Evolutionary conservation across 345 rosid species (phyloP).

Genomic region (Hypericum androsaemum): DNA sequence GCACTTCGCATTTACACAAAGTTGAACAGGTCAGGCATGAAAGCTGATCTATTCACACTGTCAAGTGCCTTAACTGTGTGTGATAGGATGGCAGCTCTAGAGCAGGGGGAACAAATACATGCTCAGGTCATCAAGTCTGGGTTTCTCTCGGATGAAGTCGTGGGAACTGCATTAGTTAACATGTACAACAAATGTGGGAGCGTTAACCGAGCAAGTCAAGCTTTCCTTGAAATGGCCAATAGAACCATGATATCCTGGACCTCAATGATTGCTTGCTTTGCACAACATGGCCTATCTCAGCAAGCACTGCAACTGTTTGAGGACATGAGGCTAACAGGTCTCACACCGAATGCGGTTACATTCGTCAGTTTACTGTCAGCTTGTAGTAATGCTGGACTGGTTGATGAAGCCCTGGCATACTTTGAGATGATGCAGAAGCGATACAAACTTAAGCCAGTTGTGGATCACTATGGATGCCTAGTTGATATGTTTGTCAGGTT

Average conservation of each 20-base stretch:
- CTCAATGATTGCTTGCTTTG: conserved; percentile 39
- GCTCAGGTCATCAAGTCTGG: conserved; percentile 40
- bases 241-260: conserved; percentile 56
- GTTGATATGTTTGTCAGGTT: conserved; percentile 39
- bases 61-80: conserved; percentile 47
- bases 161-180: conserved; percentile 44
- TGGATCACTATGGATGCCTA: conserved; percentile 40
- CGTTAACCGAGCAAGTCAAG: conserved; percentile 34
- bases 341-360: conserved; percentile 44
- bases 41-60: conserved; percentile 42
- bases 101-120: conserved; percentile 50
- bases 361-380: conserved; percentile 54
- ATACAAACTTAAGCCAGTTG: conserved; percentile 34
- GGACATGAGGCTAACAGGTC: conserved; percentile 44
- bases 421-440: conserved; percentile 41
- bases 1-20: conserved; percentile 31
- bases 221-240: conserved; percentile 39
- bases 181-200: conserved; percentile 57
- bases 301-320: conserved; percentile 50
- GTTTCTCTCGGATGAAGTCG: conserved; percentile 31
- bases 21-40: conserved; percentile 26
- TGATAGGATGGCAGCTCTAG: conserved; percentile 29
- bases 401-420: conserved; percentile 39
- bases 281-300: conserved; percentile 32
- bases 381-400: conserved; percentile 42